Evolutionary conservation across 148 eudicot genomes (phyloP), one percentile per base, ranked within the genome.

Genomic region (Beta vulgaris): DNA sequence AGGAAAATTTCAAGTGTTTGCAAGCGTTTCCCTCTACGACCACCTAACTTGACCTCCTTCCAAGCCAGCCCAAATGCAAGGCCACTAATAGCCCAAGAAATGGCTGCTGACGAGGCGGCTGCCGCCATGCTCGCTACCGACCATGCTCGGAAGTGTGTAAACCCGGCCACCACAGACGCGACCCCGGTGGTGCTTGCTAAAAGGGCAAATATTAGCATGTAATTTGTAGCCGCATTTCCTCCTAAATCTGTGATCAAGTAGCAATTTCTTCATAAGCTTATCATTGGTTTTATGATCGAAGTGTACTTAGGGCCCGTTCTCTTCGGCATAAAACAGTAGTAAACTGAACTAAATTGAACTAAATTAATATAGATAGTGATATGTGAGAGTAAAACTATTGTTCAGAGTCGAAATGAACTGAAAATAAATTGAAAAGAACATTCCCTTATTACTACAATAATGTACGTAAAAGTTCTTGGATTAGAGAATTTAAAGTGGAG

Each of bases 31-130:
- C 95, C 91, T 82, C 90, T 80, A 53, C 75, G 86, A 32, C 97
- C 97, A 37, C 92, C 97, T 66, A 88, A 32, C 40, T 54, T 77
- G 69, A 92, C 85, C 87, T 92, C 92, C 87, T 92, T 92, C 90
- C 91, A 92, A 3, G 88, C 92, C 36, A 92, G 80, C 86, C 97
- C 97, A 58, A 88, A 88, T 51, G 97, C 88, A 44, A 89, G 79
- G 42, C 78, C 87, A 28, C 82, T 86, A 0, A 87, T 6, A 11
- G 91, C 87, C 91, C 88, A 87, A 2, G 91, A 73, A 12, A 80
- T 82, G 63, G 81, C 36, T n/a, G 89, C 91, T 0, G 90, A 57
- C 0, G 91, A 73, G 34, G 84, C n/a, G 14, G 93, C 93, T 37
- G 73, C 78, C 2, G 91, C 85, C 82, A 90, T 70, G 77, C 87